phyloP scores from a whole-genome alignment of 805 yeast genomes.

The Candida oleophila region DNA sequence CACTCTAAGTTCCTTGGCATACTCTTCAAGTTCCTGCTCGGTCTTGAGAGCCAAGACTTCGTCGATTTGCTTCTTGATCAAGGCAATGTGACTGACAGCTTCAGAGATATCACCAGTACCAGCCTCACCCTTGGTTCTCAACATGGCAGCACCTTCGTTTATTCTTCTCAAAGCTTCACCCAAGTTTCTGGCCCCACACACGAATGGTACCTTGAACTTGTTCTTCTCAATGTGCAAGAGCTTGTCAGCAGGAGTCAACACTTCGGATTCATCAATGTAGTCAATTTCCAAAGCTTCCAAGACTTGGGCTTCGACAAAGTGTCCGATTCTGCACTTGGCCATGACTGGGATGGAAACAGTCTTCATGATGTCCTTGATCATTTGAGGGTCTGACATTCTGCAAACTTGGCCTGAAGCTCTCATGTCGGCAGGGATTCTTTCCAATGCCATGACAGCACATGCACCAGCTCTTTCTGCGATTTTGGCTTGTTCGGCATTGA shows the following conservation, averaged over 20 bases:
- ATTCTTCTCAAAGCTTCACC: conserved; percentile 82
- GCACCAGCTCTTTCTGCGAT: conserved; percentile 86
- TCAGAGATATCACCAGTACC: conserved; percentile 87
- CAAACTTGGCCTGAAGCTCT: conserved; percentile 80
- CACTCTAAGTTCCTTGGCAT: conserved; percentile 60
- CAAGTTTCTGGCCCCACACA: conserved; percentile 78
- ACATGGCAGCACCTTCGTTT: conserved; percentile 83
- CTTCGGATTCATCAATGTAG: conserved; percentile 83
- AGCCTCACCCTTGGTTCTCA: conserved; percentile 85
- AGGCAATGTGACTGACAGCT: conserved; percentile 72
- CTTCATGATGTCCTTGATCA: conserved; percentile 73
- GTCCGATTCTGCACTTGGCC: conserved; percentile 88
- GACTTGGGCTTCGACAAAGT: conserved; percentile 77
- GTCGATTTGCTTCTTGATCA: conserved; percentile 56
- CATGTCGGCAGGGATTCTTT: conserved; percentile 83
- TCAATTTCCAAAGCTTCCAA: conserved; percentile 71
- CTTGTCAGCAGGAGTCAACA: conserved; percentile 79
- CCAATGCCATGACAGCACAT: conserved; percentile 87
- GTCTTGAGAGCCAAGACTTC: conserved; percentile 38
- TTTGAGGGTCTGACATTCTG: conserved; percentile 81
- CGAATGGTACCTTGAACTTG: conserved; percentile 70
- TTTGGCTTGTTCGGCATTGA: conserved; percentile 74
- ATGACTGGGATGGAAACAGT: conserved; percentile 73
- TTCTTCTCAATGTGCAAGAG: conserved; percentile 59
- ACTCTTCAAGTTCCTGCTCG: conserved; percentile 45